A percentile compares a stretch with the other conserved stretches of the same genome.
phyloP scores from a whole-genome alignment of 805 yeast genomes.

The Saccharomyces cerevisiae region DNA sequence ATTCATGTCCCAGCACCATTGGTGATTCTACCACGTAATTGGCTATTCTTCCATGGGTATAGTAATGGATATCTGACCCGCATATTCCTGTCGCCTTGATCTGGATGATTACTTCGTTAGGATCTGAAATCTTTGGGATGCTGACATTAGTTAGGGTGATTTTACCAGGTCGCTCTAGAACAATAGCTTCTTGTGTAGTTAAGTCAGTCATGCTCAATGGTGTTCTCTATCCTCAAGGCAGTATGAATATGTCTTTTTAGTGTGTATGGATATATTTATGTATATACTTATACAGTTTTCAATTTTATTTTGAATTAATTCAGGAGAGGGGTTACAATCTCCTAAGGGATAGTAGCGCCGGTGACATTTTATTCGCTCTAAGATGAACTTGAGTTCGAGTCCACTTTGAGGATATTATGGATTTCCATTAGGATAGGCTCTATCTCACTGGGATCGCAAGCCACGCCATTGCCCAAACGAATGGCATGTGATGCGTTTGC shows the following conservation, averaged over 20 bases:
- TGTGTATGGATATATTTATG: not conserved
- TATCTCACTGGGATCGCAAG: conserved; percentile 26
- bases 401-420: conserved; percentile 17
- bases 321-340: not conserved
- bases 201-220: not conserved
- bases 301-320: not conserved
- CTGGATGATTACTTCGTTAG: conserved; percentile 62
- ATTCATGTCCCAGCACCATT: conserved; percentile 67
- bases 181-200: conserved; percentile 37
- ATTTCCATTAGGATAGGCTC: conserved; percentile 22
- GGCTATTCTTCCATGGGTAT: conserved; percentile 71
- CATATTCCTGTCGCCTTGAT: conserved; percentile 83
- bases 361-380: not conserved
- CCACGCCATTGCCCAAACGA: conserved; percentile 23
- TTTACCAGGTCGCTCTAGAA: conserved; percentile 53
- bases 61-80: conserved; percentile 82
- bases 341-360: not conserved
- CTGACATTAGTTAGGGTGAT: conserved; percentile 62
- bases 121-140: conserved; percentile 52
- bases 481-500: conserved; percentile 12
- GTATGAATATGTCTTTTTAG: not conserved
- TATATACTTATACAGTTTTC: not conserved
- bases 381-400: not conserved
- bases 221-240: conserved; percentile 8
- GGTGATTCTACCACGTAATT: conserved; percentile 64